Conservation (phyloP, 768 basidiomycete genomes). For the Lentinula boryana region DNA sequence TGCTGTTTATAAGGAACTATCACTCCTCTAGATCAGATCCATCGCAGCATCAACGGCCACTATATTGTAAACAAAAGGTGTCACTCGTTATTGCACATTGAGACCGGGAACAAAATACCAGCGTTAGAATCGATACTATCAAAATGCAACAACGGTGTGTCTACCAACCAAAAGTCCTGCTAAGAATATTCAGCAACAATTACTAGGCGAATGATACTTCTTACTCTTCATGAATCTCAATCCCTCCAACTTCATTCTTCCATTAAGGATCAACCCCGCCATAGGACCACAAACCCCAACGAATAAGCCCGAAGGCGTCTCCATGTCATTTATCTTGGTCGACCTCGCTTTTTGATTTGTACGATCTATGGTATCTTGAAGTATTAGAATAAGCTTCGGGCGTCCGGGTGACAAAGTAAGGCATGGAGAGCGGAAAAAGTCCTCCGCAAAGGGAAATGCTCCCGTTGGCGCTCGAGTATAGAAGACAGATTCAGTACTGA, state of each 20-base stretch:
- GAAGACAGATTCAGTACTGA: constrained; percentile 20
- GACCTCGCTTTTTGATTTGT: constrained; percentile 20
- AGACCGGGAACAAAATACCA: too few species aligned
- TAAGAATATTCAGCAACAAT: background rate
- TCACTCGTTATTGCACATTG: too few species aligned
- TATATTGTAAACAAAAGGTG: too few species aligned
- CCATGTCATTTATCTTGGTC: constrained; percentile 15
- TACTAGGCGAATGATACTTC: background rate
- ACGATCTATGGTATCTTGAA: constrained; percentile 25
- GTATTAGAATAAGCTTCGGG: constrained; percentile 28
- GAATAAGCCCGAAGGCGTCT: constrained; percentile 28
- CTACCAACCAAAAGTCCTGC: background rate
- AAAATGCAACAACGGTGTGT: background rate
- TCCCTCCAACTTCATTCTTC: constrained; percentile 31
- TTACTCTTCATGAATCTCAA: constrained; percentile 31
- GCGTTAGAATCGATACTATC: too few species aligned
- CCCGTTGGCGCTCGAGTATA: constrained; percentile 32
- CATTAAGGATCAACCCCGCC: constrained; percentile 23
- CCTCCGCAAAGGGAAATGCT: constrained; percentile 21
- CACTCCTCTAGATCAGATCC: too few species aligned
- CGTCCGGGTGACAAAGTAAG: constrained; percentile 34
- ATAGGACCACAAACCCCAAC: constrained; percentile 39
- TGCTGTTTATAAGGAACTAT: too few species aligned
- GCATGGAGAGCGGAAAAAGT: constrained; percentile 21
- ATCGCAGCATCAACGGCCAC: too few species aligned